Evolutionary conservation across 805 yeast species (phyloP).

Genomic region (Ogataea degrootiae): DNA sequence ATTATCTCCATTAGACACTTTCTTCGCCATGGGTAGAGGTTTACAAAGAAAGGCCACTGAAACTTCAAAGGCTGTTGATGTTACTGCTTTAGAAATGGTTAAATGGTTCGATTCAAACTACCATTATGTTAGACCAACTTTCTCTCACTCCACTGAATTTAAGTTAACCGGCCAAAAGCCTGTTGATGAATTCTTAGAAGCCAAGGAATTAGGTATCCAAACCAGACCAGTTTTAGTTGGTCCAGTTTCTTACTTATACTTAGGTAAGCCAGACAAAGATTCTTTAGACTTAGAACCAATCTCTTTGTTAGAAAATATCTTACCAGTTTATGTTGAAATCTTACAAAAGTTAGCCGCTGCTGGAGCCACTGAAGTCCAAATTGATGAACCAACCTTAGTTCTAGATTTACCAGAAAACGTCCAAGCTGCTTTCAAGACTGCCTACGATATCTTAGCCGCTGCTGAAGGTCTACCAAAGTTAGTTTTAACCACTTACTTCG

Average conservation of each 20-base stretch:
- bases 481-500: constrained; percentile 88
- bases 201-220: constrained; percentile 91
- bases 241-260: constrained; percentile 89
- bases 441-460: constrained; percentile 72
- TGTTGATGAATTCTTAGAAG: constrained; percentile 95
- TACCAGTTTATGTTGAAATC: constrained; percentile 91
- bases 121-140: constrained; percentile 99
- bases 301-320: constrained; percentile 77
- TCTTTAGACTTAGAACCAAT: constrained; percentile 93
- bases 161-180: constrained; percentile 96
- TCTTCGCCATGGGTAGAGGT: constrained; percentile 99
- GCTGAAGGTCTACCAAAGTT: constrained; percentile 72
- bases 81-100: constrained; percentile 98
- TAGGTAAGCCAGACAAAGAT: constrained; percentile 99
- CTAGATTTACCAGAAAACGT: constrained; percentile 84
- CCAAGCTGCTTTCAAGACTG: constrained; percentile 82
- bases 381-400: constrained; percentile 96
- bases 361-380: constrained; percentile 93
- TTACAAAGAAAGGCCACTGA: constrained; percentile 94
- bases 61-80: constrained; percentile 85
- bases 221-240: constrained; percentile 98
- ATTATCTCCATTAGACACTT: constrained; percentile 82
- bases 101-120: constrained; percentile 99
- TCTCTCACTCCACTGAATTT: constrained; percentile 91
- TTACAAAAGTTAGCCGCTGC: constrained; percentile 84